Base-by-base conservation (phyloP, 2,329 filamentous ascomycete species). In the Arthrinium puccinioides region DNA sequence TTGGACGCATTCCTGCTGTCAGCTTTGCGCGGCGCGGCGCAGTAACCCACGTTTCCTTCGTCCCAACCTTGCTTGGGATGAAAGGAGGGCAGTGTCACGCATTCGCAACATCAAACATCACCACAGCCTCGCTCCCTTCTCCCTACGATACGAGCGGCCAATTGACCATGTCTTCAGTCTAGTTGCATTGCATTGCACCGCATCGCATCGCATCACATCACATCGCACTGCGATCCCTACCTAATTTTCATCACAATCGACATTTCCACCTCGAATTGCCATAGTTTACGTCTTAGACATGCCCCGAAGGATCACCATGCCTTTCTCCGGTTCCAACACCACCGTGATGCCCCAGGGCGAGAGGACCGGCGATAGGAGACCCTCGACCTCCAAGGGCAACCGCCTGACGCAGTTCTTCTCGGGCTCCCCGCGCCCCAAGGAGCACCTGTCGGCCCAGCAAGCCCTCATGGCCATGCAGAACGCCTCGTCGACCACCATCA, bases 321-420 rank as follows among this genome's bases (percentile, higher is more conserved):
- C 71, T 42, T 78, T 79, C 55, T 62, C 61, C 46, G 63, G 64
- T 14, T 30, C 27, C 58, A 66, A 60, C 57, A n/a, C n/a, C n/a
- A n/a, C n/a, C n/a, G n/a, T n/a, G n/a, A 71, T 65, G 63, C 55
- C 64, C 43, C 58, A 61, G 37, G 54, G 59, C 45, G 72, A 75
- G 57, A 72, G 66, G 61, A 54, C 61, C 45, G 66, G 60, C 50
- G 71, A 77, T 59, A 69, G 76, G 57, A 69, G 75, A 57, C 66
- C 71, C 38, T 81, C 78, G 29, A 69, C 71, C 47, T 76, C 75
- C 51, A 87, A 85, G 63, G 74, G 77, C 57, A 88, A 81, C 61
- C 83, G 85, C 56, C 76, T 94, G 51, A 79, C 79, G 48, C 82
- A 88, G 56, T 78, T 94, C 64, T 94, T 94, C 63, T 86, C 84